Base-by-base conservation (phyloP, 163 green algal genomes). In the Dunaliella salina region DNA sequence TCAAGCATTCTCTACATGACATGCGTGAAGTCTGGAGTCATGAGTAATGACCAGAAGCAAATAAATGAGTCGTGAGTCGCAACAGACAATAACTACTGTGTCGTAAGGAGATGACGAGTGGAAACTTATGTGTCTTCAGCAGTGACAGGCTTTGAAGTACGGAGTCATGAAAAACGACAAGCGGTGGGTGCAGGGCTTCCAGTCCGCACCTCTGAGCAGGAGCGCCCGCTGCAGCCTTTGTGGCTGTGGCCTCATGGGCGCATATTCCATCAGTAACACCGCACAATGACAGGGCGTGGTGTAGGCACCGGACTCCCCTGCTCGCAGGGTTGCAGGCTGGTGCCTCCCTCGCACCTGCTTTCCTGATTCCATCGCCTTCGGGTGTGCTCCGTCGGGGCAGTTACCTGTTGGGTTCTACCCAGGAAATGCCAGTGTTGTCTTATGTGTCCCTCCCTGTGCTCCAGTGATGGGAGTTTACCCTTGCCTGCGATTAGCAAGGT, bases 321-420 rank as follows among this genome's bases (percentile, higher is more conserved):
- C 78, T 82, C 59, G 13, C 0, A 40, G 67, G 82, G 87, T 91
- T 91, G 85, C 82, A 85, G 80, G 72, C 72, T 22, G 33, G 46
- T 80, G 59, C 40, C 57, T 80, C 34, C 81, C 35, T 78, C 84
- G 40, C 45, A n/a, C 24, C 1, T 30, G 88, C 75, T 90, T 86
- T 95, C 91, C 92, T 95, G 92, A 95, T 95, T 95, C 92, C 92
- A 95, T 95, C 91, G 89, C 91, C 92, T 94, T 93, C 85, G 88
- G 91, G 92, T 75, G 22, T 94, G 92, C 90, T 87, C 89, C 92
- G 92, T 95, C 88, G 92, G 89, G 90, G 92, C 92, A 91, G 89
- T 95, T 94, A 95, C 92, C 91, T 85, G 86, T 87, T 94, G 88
- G 92, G 91, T 95, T 83, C 87, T 95, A 95, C 92, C 92, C 92